phyloP scores from a whole-genome alignment of 2,329 filamentous ascomycete genomes.

The Trichophaea hybrida region DNA sequence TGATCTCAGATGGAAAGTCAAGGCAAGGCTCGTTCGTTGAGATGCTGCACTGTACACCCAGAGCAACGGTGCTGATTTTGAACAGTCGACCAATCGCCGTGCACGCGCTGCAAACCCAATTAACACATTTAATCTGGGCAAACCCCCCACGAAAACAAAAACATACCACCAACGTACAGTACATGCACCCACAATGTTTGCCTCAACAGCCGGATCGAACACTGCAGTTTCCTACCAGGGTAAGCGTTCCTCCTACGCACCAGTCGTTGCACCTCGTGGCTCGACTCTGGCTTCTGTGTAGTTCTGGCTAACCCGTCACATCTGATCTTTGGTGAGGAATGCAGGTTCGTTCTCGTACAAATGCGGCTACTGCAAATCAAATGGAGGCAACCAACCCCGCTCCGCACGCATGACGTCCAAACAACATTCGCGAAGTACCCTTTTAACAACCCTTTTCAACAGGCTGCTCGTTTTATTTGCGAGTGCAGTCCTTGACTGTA shows the following conservation, averaged over 20 bases:
- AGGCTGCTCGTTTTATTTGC: constrained; percentile 23
- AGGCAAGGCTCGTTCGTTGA: too few species aligned
- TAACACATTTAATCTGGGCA: too few species aligned
- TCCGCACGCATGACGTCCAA: neutral
- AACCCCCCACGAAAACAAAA: too few species aligned
- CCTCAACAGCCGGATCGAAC: neutral
- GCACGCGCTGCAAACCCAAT: too few species aligned
- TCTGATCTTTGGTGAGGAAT: neutral
- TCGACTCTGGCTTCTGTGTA: constrained; percentile 11
- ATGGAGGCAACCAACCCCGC: constrained; percentile 3
- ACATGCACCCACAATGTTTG: neutral
- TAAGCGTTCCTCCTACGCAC: neutral
- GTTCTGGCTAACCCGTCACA: constrained; percentile 10
- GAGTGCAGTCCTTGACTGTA: constrained; percentile 45
- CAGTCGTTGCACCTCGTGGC: constrained; percentile 22
- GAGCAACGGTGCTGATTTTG: too few species aligned
- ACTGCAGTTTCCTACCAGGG: constrained; percentile 1
- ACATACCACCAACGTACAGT: neutral
- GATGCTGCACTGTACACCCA: too few species aligned
- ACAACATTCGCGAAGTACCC: neutral
- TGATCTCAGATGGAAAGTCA: too few species aligned
- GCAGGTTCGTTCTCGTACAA: constrained; percentile 19
- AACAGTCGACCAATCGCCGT: too few species aligned
- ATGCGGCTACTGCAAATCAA: constrained; percentile 26
- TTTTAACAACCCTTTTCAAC: neutral